Conservation (phyloP, 345 rosid genomes). For the Eucalyptus marginata region DNA sequence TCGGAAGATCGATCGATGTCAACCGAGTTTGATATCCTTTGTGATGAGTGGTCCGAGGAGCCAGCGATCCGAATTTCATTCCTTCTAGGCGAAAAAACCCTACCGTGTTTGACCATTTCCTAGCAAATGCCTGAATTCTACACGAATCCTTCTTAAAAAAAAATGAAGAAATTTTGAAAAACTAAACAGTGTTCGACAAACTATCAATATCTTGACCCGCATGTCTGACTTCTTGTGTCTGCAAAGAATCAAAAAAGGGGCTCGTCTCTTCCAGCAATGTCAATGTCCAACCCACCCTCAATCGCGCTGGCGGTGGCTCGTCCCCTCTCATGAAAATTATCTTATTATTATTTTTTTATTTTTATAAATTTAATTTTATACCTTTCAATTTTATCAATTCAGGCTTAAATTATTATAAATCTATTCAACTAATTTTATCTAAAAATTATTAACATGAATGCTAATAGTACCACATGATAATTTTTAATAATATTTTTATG, state of each 20-base stretch:
- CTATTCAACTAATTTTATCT: too few species aligned
- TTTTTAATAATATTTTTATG: too few species aligned
- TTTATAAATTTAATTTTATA: rapidly evolving
- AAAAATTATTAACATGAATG: too few species aligned
- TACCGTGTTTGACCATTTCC: not conserved
- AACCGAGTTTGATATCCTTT: not conserved
- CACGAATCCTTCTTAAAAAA: not conserved
- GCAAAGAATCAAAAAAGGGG: not conserved
- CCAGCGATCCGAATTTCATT: not conserved
- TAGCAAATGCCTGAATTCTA: not conserved
- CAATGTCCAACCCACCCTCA: not conserved
- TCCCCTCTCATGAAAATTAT: too few species aligned
- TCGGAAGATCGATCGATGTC: not conserved
- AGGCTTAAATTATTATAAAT: too few species aligned
- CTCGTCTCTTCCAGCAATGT: not conserved
- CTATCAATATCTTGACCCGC: not conserved
- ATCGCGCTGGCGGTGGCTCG: not conserved
- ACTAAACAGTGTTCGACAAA: not conserved
- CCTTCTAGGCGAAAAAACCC: not conserved
- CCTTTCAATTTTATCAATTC: too few species aligned
- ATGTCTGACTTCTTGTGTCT: not conserved
- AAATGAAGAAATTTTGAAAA: not conserved
- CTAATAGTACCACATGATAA: rapidly evolving
- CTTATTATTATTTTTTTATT: too few species aligned
- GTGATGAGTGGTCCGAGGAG: not conserved